Evolutionary conservation across 169 alveolate genomes (phyloP), one percentile per base, ranked within the genome.

Genomic region (Plasmodium billcollinsi): DNA sequence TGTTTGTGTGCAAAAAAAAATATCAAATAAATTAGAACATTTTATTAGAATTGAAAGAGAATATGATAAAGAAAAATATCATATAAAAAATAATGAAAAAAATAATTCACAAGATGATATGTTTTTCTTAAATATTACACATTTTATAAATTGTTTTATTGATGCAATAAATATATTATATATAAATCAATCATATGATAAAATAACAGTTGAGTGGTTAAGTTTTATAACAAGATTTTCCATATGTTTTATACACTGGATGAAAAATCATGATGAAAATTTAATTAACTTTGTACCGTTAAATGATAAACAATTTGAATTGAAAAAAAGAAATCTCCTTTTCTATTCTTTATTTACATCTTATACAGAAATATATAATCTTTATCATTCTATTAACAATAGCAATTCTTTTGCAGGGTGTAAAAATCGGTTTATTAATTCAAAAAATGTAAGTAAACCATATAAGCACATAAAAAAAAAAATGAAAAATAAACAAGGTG

Each of bases 221-320:
- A 86, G 92, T 54, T 86, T 86, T 65, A 70, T 86, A 43, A 73
- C 61, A 43, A 49, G 92, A 73, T 86, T 86, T 86, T 86, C 92
- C 29, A 59, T 86, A 26, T 86, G 92, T 29, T 73, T 86, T 73
- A 73, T 86, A 70, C 92, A 86, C 39, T 86, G 86, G 86, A 72
- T 86, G 88, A 86, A 86, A 56, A 86, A 86, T 15, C 76, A 86
- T 43, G 88, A 86, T 56, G 88, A 86, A 61, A 71, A 72, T 3
- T 26, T 72, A 72, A 43, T 67, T 18, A 59, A 86, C 29, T 26
- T 86, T 0, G 61, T 73, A 3, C 92, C 92, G 2, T 15, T 86
- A 49, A 86, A 43, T 72, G 50, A 65, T 33, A 86, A 61, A 52
- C 88, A 86, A 72, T 86, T 86, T 24, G 92, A 86, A 47, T 61